These are phyloP conservation scores for Yamadazyma trypodendri DNA, from an alignment of 1,139 yeast species.

Conservation along the genomic window DNA sequence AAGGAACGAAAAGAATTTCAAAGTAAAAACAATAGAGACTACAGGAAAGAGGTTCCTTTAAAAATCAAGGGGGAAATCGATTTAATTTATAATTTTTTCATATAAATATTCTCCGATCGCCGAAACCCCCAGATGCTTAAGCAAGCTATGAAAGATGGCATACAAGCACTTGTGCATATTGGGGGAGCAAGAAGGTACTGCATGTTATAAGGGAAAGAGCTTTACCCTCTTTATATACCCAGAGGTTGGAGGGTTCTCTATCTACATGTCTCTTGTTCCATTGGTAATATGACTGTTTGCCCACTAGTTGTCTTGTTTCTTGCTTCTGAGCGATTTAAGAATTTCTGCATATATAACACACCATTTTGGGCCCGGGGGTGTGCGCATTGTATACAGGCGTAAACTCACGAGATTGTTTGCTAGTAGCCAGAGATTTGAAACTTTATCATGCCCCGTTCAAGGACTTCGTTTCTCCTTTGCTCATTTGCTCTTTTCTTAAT, in stretches of 20 bases:
- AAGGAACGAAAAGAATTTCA: not conserved
- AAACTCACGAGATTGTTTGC: no score
- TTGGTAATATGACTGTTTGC: no score
- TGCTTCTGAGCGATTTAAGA: not conserved
- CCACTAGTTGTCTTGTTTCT: no score
- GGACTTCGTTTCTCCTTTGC: slow-evolving; percentile 1
- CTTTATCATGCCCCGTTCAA: not conserved
- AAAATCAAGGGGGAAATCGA: slow-evolving; percentile 5
- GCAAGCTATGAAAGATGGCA: no score
- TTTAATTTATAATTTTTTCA: slow-evolving; percentile 7
- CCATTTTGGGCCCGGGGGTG: not conserved
- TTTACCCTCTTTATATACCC: no score
- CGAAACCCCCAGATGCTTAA: slow-evolving; percentile 10
- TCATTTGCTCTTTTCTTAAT: slow-evolving; percentile 1
- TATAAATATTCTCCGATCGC: slow-evolving; percentile 14
- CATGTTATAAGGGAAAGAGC: no score
- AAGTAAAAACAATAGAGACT: not conserved
- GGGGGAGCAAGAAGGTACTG: no score
- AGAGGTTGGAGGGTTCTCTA: no score
- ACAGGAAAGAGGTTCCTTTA: not conserved
- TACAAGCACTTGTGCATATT: no score
- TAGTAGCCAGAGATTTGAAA: not conserved
- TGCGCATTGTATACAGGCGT: not conserved
- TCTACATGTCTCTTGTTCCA: no score
- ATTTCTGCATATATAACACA: no score